A percentile compares a stretch with the other conserved stretches of the same genome.
Evolutionary conservation across 1,284 basidiomycete genomes (phyloP).

Genomic region (Leccinum huronense): DNA sequence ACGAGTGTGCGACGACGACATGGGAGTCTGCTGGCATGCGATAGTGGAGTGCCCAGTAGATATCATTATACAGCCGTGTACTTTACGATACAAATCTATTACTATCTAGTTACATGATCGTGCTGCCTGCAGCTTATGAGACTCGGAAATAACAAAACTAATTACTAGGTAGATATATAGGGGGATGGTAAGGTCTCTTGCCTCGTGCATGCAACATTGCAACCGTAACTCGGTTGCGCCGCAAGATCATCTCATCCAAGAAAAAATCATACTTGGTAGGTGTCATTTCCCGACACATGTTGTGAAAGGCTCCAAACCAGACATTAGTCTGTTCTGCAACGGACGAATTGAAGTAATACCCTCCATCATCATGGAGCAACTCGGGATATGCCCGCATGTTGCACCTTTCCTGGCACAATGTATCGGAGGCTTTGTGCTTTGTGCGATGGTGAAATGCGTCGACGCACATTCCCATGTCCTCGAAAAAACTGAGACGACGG

Average conservation of each 20-base stretch:
- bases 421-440: background rate
- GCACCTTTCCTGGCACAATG: background rate
- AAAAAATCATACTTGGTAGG: conserved; percentile 3
- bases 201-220: background rate
- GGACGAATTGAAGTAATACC: conserved; percentile 1
- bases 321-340: background rate
- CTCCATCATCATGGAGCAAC: background rate
- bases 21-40: too few relatives aligned
- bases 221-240: background rate
- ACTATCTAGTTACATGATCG: too few relatives aligned
- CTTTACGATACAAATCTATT: too few relatives aligned
- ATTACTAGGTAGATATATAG: background rate
- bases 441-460: background rate
- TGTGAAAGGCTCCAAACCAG: conserved; percentile 1
- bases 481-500: background rate
- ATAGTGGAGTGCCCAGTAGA: too few relatives aligned
- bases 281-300: background rate
- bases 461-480: background rate
- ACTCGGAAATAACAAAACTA: background rate
- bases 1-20: too few relatives aligned
- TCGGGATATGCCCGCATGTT: background rate
- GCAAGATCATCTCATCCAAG: background rate
- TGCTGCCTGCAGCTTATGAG: too few relatives aligned
- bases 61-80: too few relatives aligned
- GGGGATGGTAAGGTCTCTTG: background rate